These are phyloP conservation scores for Aspergillus ellipticus DNA, from an alignment of 495 filamentous ascomycete species.

Conservation along the genomic window DNA sequence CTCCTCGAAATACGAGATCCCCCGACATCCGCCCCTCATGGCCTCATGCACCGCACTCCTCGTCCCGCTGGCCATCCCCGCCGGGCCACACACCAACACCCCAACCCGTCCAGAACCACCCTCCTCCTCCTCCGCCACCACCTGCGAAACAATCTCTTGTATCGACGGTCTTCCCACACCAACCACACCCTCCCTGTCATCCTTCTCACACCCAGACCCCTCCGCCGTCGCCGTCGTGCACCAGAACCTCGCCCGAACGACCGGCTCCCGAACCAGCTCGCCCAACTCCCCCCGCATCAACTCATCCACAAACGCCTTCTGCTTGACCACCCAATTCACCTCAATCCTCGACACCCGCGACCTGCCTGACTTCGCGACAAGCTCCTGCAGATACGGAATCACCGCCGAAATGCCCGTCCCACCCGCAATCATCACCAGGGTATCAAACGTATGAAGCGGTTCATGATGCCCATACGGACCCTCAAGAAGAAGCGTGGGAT, in stretches of 20 bases:
- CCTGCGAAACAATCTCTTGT: conserved; percentile 11
- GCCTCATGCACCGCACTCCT: conserved; percentile 23
- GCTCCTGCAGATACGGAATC: conserved; percentile 36
- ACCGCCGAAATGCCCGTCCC: conserved; percentile 48
- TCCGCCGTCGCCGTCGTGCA: too few species aligned
- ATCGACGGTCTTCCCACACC: conserved; percentile 11
- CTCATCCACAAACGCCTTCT: too few species aligned
- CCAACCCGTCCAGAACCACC: conserved; percentile 22
- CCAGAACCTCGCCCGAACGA: too few species aligned
- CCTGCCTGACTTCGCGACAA: conserved; percentile 18
- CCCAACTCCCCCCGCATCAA: too few species aligned
- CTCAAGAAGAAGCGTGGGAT: conserved; percentile 37
- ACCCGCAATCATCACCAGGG: conserved; percentile 45
- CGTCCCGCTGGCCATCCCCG: conserved; percentile 36
- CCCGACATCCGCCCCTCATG: conserved; percentile 16
- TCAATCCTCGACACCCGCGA: too few species aligned
- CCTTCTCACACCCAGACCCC: too few species aligned
- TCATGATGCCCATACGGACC: conserved; percentile 48
- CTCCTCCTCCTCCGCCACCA: conserved; percentile 11
- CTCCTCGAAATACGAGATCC: conserved; percentile 29
- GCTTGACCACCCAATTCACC: too few species aligned
- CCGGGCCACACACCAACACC: conserved; percentile 40
- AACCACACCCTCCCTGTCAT: too few species aligned
- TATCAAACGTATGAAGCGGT: conserved; percentile 37
- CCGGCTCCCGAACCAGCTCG: too few species aligned